Evolutionary conservation across 495 filamentous ascomycete genomes (phyloP).

Genomic region (Neurospora sp.): DNA sequence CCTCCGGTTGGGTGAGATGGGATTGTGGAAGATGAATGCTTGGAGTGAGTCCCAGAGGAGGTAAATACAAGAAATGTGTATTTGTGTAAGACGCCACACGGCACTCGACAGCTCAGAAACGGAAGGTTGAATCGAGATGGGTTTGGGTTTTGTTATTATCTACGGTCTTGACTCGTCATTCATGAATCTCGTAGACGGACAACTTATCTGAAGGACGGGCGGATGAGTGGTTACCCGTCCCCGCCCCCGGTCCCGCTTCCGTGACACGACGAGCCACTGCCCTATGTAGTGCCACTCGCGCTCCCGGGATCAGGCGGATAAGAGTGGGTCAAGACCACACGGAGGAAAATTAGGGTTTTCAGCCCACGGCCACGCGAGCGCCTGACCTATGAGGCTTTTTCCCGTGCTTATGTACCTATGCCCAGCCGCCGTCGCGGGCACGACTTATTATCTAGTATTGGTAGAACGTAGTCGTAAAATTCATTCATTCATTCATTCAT

Average conservation of each 20-base stretch:
- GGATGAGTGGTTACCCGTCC: neutral
- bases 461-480: too few relatives aligned
- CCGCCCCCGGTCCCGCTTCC: neutral
- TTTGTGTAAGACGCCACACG: neutral
- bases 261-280: too few relatives aligned
- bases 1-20: neutral
- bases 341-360: too few relatives aligned
- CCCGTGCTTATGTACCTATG: too few relatives aligned
- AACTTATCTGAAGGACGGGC: neutral
- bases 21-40: neutral
- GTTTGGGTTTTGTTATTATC: neutral
- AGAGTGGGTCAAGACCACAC: too few relatives aligned
- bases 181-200: neutral
- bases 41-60: neutral
- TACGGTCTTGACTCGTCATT: neutral
- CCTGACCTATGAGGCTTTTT: too few relatives aligned
- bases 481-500: too few relatives aligned
- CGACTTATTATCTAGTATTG: too few relatives aligned
- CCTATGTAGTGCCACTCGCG: too few relatives aligned
- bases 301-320: too few relatives aligned
- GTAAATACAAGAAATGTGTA: neutral
- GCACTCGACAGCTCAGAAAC: neutral
- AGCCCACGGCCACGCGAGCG: too few relatives aligned
- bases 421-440: too few relatives aligned
- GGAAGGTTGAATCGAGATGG: neutral